Percentiles rank a stretch among this genome's conserved stretches.
Evolutionary conservation across 2,329 filamentous ascomycete species (phyloP).

Genomic region (Ceratocystis huliohia): DNA sequence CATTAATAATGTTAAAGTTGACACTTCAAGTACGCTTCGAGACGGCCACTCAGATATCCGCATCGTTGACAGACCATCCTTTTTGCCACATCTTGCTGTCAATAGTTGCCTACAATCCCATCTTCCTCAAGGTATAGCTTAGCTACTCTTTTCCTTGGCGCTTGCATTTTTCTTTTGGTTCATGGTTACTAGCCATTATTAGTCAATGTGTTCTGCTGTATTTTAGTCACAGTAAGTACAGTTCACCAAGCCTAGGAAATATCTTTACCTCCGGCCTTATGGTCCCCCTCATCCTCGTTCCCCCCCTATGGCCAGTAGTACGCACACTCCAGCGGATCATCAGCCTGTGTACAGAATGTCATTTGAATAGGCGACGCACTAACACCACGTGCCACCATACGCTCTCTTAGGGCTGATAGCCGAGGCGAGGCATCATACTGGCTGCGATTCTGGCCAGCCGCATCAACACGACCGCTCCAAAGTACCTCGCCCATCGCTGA

Average conservation of each 20-base stretch:
- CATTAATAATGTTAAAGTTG: conserved; percentile 9
- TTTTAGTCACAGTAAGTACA: not conserved
- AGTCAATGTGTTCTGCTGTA: not conserved
- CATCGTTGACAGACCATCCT: not conserved
- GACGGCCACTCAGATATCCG: not conserved
- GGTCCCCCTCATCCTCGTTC: not conserved
- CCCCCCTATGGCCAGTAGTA: conserved; percentile 13
- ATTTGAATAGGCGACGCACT: conserved; percentile 53
- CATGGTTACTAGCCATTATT: not conserved
- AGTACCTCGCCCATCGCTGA: conserved; percentile 64
- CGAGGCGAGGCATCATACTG: conserved; percentile 57
- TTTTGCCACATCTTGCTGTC: not conserved
- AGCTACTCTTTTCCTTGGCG: not conserved
- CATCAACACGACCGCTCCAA: conserved; percentile 62
- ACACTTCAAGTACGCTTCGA: conserved; percentile 8
- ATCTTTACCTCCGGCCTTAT: not conserved
- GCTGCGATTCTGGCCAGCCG: conserved; percentile 53
- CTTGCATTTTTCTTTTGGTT: not conserved
- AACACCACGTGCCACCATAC: conserved; percentile 57
- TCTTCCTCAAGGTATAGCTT: too few relatives aligned
- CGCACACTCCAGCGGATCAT: conserved; percentile 26
- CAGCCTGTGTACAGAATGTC: conserved; percentile 56
- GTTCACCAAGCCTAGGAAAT: not conserved
- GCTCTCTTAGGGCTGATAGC: conserved; percentile 62
- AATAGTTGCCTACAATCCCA: too few relatives aligned